Conservation (phyloP, 176 grass and related monocot species). For the Oryza officinalis region DNA sequence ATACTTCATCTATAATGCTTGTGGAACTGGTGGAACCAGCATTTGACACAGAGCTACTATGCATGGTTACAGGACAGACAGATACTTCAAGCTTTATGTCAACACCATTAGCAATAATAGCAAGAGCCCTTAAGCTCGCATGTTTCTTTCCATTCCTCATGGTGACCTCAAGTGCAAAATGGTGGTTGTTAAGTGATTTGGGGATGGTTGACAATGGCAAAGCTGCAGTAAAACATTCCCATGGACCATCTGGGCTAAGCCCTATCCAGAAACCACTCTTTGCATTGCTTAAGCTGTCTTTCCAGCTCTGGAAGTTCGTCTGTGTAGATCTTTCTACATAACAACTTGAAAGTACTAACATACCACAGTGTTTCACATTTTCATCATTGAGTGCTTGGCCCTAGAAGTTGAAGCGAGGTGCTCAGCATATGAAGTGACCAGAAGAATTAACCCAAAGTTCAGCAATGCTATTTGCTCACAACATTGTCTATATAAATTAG, state of each 20-base stretch:
- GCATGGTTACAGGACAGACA: slow-evolving; percentile 60
- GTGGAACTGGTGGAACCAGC: slow-evolving; percentile 41
- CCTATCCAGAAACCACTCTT: slow-evolving; percentile 86
- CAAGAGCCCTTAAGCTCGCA: slow-evolving; percentile 86
- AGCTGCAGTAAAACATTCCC: slow-evolving; percentile 82
- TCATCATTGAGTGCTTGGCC: slow-evolving; percentile 40
- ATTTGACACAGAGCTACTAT: slow-evolving; percentile 41
- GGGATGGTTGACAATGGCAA: slow-evolving; percentile 78
- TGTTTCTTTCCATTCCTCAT: slow-evolving; percentile 84
- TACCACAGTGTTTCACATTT: slow-evolving; percentile 57
- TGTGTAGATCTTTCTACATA: slow-evolving; percentile 82
- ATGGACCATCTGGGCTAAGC: slow-evolving; percentile 81
- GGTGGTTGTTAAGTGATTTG: slow-evolving; percentile 70
- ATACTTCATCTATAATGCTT: slow-evolving; percentile 70
- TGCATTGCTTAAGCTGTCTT: slow-evolving; percentile 49
- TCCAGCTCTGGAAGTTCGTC: slow-evolving; percentile 56
- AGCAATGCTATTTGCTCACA: not conserved
- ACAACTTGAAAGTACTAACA: slow-evolving; percentile 77
- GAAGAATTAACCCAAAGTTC: not conserved
- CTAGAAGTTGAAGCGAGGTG: slow-evolving; percentile 36
- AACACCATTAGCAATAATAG: slow-evolving; percentile 73
- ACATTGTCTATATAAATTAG: not conserved
- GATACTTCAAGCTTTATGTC: slow-evolving; percentile 89
- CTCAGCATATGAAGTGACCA: slow-evolving; percentile 6
- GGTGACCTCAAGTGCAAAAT: slow-evolving; percentile 85